Base-by-base conservation (phyloP, 768 basidiomycete genomes). In the Pisolithus orientalis region DNA sequence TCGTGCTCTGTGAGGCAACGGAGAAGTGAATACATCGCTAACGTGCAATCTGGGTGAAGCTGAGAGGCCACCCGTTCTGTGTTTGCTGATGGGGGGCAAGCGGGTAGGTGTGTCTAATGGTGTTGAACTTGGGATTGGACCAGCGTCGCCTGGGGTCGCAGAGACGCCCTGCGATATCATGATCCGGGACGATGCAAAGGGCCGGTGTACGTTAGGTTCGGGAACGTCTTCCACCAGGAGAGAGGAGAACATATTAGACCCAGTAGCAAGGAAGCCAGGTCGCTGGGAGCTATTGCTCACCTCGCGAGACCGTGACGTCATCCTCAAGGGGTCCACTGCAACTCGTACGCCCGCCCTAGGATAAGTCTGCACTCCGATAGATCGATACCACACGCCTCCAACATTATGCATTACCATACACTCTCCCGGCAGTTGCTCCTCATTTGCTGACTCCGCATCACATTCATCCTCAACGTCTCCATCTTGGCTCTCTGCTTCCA, bases 381-480 rank as follows among this genome's bases (percentile, higher is more conserved):
- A 76, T 49, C 75, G 78, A 59, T 91, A 90, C 62, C 60, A 43
- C 61, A 57, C 29, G 49, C 58, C 39, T 62, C 46, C 31, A 58
- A 40, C 38, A 53, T 47, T 24, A 37, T 47, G 13, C 39, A 53
- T 47, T 34, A 44, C 53, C 21, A 48, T 44, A 52, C 60, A 62
- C 53, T 76, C 72, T 28, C 72, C 53, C 66, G 67, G 55, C 62
- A 68, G 52, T 72, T 73, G 61, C 53, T 32, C 61, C 47, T 68
- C 67, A 34, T 83, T 82, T 17, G 80, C 80, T 11, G 68, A 62
- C 43, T 86, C 84, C 4, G 77, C 78, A 11, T 34, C 34, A 34
- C 34, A 34, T 52, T 87, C 84, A 57, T 87, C 87, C 59, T 90
- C 89, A 53, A 86, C 83, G 59, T 91, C 90, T 5, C 85, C 90